Conservation (phyloP, 2,329 filamentous ascomycete genomes). For the Cytospora piceicola region DNA sequence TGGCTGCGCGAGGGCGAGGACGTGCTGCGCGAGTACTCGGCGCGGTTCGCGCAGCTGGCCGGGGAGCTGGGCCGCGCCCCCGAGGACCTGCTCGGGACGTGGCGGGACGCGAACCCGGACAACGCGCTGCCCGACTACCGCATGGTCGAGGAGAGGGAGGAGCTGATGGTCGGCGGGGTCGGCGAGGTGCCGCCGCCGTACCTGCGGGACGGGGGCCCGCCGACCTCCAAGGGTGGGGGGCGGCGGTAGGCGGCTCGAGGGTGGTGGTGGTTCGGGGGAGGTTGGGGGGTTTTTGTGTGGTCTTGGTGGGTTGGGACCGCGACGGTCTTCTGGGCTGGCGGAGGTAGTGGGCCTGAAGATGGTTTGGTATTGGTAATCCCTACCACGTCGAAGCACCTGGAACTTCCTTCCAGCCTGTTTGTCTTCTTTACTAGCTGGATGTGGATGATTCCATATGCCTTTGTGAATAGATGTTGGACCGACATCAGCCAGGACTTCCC, state of each 20-base stretch:
- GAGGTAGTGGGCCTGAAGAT: background rate
- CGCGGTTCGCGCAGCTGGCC: conserved; percentile 38
- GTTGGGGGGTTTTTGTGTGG: background rate
- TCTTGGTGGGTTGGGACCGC: background rate
- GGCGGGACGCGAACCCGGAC: conserved; percentile 39
- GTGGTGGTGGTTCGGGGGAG: background rate
- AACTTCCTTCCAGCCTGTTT: background rate
- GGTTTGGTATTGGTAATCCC: background rate
- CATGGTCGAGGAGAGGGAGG: conserved; percentile 37
- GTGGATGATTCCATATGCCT: no score
- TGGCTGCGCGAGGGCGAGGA: conserved; percentile 39
- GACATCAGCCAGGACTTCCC: no score
- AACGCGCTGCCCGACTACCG: conserved; percentile 39
- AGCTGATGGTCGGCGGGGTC: conserved; percentile 40
- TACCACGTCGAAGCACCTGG: background rate
- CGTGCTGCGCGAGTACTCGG: conserved; percentile 39
- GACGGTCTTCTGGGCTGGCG: no score
- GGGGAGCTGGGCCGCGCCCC: conserved; percentile 35
- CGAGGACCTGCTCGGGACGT: conserved; percentile 39
- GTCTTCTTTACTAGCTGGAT: background rate
- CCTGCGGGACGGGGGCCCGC: conserved; percentile 32
- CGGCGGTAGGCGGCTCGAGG: background rate
- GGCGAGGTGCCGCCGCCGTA: conserved; percentile 40
- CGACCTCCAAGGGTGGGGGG: conserved; percentile 7
- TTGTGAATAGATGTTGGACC: no score